Evolutionary conservation across 331 rosid species (phyloP).

Genomic region (Malus hybrid): DNA sequence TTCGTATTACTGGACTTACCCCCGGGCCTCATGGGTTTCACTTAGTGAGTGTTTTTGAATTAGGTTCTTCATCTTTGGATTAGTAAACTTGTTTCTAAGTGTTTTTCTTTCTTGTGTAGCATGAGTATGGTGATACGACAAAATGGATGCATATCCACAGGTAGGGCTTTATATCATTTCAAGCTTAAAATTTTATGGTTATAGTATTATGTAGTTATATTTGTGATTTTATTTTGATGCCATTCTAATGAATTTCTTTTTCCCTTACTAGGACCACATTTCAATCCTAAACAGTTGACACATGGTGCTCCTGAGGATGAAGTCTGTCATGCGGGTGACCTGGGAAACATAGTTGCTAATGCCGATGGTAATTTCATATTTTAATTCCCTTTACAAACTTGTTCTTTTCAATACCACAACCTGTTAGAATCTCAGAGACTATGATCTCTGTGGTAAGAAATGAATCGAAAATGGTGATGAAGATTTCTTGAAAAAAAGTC

Average conservation of each 20-base stretch:
- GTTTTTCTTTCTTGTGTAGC: constrained; percentile 41
- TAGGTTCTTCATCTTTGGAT: background rate
- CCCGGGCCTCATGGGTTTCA: constrained; percentile 91
- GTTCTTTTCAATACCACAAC: background rate
- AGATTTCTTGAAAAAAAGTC: too few species aligned
- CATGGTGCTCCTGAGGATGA: constrained; percentile 95
- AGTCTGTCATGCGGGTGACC: constrained; percentile 99
- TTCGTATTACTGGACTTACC: constrained; percentile 74
- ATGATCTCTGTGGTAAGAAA: too few species aligned
- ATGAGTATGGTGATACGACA: constrained; percentile 92
- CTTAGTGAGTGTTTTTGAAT: constrained; percentile 47
- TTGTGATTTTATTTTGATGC: background rate
- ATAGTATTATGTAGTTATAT: background rate
- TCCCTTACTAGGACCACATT: constrained; percentile 65
- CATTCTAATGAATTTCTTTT: background rate
- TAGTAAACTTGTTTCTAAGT: background rate
- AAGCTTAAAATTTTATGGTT: background rate
- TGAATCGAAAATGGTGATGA: too few species aligned
- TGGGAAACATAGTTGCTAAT: constrained; percentile 87
- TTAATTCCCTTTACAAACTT: background rate
- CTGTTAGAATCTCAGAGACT: too few species aligned
- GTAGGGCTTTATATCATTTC: constrained; percentile 29
- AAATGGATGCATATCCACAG: constrained; percentile 95
- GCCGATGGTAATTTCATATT: constrained; percentile 38
- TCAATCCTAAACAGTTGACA: constrained; percentile 58